These are phyloP conservation scores for Rhodocollybia butyracea DNA, from an alignment of 768 basidiomycete genomes.

Conservation along the genomic window DNA sequence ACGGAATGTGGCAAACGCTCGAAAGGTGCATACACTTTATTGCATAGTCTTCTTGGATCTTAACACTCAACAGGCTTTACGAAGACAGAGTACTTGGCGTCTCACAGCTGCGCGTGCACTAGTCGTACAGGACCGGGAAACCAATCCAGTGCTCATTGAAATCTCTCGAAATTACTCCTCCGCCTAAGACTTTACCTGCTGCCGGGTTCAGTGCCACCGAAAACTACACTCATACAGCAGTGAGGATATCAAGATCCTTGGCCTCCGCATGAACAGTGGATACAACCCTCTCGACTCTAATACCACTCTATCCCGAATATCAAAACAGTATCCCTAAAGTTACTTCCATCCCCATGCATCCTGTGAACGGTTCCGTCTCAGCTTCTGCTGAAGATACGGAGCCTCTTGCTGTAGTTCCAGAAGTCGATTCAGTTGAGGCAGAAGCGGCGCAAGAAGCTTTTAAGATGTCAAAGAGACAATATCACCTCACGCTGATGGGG, in stretches of 20 bases:
- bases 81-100: conserved; percentile 49
- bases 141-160: too few relatives aligned
- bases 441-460: conserved; percentile 36
- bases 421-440: conserved; percentile 3
- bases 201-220: too few relatives aligned
- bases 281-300: conserved; percentile 31
- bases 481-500: conserved; percentile 58
- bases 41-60: background rate
- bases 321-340: conserved; percentile 44
- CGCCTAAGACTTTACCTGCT: too few relatives aligned
- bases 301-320: conserved; percentile 47
- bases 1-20: conserved; percentile 63
- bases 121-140: too few relatives aligned
- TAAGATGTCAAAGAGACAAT: conserved; percentile 60
- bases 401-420: conserved; percentile 7
- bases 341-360: conserved; percentile 31
- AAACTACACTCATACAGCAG: too few relatives aligned
- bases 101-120: conserved; percentile 48
- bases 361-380: conserved; percentile 5
- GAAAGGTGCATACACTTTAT: conserved; percentile 46
- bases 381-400: background rate
- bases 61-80: conserved; percentile 50
- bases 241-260: too few relatives aligned
- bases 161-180: too few relatives aligned
- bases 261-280: background rate